Conservation (phyloP, 75 land plant genomes). For the Pseudotsuga menziesii region DNA sequence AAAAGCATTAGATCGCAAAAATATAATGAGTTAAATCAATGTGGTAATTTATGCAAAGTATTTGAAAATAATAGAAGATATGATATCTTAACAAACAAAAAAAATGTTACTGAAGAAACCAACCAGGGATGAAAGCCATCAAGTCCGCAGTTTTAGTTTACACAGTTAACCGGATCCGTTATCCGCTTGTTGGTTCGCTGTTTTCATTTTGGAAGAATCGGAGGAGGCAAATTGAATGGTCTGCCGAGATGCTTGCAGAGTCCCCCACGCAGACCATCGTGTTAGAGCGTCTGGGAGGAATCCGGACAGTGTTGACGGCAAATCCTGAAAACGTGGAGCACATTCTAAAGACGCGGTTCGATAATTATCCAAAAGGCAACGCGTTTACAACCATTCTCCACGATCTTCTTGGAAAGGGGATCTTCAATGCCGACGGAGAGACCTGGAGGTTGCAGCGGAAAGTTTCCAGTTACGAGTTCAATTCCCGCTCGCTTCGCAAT, state of each 20-base stretch:
- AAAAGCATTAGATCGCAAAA: too few species aligned
- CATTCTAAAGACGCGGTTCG: constrained; percentile 31
- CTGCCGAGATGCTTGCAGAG: constrained; percentile 21
- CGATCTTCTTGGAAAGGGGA: constrained; percentile 13
- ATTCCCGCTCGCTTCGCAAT: constrained; percentile 14
- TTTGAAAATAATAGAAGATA: too few species aligned
- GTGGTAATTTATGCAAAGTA: too few species aligned
- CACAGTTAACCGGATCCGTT: too few species aligned
- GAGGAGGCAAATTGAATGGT: constrained; percentile 53
- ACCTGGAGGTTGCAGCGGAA: constrained; percentile 30
- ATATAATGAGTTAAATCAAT: too few species aligned
- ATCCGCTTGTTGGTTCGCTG: constrained; percentile 33
- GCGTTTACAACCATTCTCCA: background rate
- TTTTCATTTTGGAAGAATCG: constrained; percentile 36
- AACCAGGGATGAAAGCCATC: too few species aligned
- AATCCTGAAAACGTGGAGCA: constrained; percentile 52
- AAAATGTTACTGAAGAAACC: too few species aligned
- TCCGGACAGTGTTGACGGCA: constrained; percentile 33
- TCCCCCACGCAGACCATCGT: constrained; percentile 39
- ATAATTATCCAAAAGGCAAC: constrained; percentile 32
- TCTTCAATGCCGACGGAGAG: constrained; percentile 26
- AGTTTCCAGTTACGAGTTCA: constrained; percentile 34
- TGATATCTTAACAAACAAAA: too few species aligned
- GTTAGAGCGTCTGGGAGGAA: constrained; percentile 23
- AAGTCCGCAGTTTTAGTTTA: too few species aligned